Base-by-base conservation (phyloP, 768 basidiomycete species). In the Gymnopilus junonius region DNA sequence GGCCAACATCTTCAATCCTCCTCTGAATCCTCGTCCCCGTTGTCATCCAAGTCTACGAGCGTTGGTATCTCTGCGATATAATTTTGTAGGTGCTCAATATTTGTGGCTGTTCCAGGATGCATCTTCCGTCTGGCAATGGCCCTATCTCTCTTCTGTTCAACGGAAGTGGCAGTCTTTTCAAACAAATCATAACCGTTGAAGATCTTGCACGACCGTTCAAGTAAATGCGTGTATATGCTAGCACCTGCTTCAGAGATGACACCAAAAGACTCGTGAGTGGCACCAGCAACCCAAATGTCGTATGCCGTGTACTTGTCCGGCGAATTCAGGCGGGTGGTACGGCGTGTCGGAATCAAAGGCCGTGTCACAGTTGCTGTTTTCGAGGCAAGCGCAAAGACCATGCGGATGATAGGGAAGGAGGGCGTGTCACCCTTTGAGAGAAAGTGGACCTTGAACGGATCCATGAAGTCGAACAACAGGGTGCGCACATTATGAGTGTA, bases 351-450 rank as follows among this genome's bases (percentile, higher is more conserved):
- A 25, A 43, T 43, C 4, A 4, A 5, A 46, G 23, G 45, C 12
- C 2, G 3, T 7, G 12, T 25, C 10, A 46, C 20, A 1, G 4
- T 14, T 31, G 51, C 4, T 5, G 8, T n/a, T 25, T 42, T 27
- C 8, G 37, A n/a, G 4, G 21, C 21, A 27, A 57, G 55, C 15
- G 55, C 55, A 57, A 57, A 57, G 17, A 57, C 55, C 55, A 57
- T 8, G 1, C 55, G 39, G n/a, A 42, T 42, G 21, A 57, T 21
- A 37, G 55, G 55, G 39, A 25, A 25, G 53, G 53, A 39, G 12
- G 21, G 23, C 14, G 37, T 15, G 6, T 40, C 37, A 29, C n/a
- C 55, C 25, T n/a, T 37, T 17, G 55, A 42, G 37, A 57, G 42
- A 3, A 57, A 31, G 8, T 39, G 5, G 27, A 37, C 37, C 14